phyloP scores from a whole-genome alignment of 805 yeast species.

The Saccharomycopsis oosterbeekiorum region DNA sequence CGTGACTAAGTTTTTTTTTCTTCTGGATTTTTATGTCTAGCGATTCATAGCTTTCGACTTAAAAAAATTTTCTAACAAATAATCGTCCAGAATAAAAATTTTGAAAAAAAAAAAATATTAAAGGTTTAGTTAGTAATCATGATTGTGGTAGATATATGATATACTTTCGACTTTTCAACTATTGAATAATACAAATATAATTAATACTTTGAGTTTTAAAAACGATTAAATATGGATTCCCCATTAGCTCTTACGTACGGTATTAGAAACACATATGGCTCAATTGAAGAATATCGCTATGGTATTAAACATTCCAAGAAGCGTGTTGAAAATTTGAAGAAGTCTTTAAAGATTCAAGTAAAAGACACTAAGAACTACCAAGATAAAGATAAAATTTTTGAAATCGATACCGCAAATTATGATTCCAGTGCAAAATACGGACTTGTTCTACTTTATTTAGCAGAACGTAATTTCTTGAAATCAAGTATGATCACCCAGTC shows the following conservation, averaged over 20 bases:
- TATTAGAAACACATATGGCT: slow-evolving; percentile 52
- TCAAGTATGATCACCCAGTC: slow-evolving; percentile 53
- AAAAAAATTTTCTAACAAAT: not conserved
- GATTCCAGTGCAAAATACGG: slow-evolving; percentile 43
- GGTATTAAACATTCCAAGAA: slow-evolving; percentile 57
- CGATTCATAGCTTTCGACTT: not conserved
- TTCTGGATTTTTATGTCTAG: not conserved
- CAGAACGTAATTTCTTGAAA: slow-evolving; percentile 68
- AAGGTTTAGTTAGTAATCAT: not conserved
- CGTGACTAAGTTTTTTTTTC: not conserved
- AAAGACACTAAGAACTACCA: slow-evolving; percentile 57
- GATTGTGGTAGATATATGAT: no score
- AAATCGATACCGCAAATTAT: slow-evolving; percentile 41
- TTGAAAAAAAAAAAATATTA: not conserved
- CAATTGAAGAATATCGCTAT: slow-evolving; percentile 59
- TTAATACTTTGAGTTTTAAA: not conserved
- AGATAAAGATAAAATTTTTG: slow-evolving; percentile 35
- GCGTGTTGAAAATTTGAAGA: slow-evolving; percentile 54
- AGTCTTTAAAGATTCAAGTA: slow-evolving; percentile 49
- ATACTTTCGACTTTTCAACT: no score
- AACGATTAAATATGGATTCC: not conserved
- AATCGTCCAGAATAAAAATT: not conserved
- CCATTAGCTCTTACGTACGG: slow-evolving; percentile 27
- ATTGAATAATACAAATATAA: not conserved
- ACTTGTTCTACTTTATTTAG: slow-evolving; percentile 48